Percentiles rank a stretch among this genome's conserved stretches.
phyloP scores from a whole-genome alignment of 2,329 filamentous ascomycete genomes.

The Cladosporium cucumerinum region DNA sequence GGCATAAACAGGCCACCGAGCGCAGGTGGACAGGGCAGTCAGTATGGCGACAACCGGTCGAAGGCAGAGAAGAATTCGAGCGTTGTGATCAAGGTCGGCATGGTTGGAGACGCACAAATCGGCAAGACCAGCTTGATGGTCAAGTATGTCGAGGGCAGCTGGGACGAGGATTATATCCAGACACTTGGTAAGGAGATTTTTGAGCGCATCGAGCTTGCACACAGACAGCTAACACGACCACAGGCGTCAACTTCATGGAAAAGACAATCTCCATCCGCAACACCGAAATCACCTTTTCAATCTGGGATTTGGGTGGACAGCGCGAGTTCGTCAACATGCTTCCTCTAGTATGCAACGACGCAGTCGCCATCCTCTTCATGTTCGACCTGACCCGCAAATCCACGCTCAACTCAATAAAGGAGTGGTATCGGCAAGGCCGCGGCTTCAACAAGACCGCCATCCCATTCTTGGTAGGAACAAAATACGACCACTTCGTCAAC shows the following conservation, averaged over 20 bases:
- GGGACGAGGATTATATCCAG: slow-evolving; percentile 99
- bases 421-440: slow-evolving; percentile 96
- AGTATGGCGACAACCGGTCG: slow-evolving; percentile 32
- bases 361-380: slow-evolving; percentile 97
- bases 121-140: slow-evolving; percentile 99
- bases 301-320: slow-evolving; percentile 97
- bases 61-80: slow-evolving; percentile 51
- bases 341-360: slow-evolving; percentile 97
- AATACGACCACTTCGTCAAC: slow-evolving; percentile 99
- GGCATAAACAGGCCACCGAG: slow-evolving; percentile 33
- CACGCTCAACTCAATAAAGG: slow-evolving; percentile 97
- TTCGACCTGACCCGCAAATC: slow-evolving; percentile 95
- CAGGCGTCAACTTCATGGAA: slow-evolving; percentile 99
- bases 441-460: slow-evolving; percentile 99
- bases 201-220: not conserved
- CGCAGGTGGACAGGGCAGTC: slow-evolving; percentile 26
- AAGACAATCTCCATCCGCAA: slow-evolving; percentile 99
- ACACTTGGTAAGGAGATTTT: slow-evolving; percentile 66
- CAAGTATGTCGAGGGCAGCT: slow-evolving; percentile 98
- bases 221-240: slow-evolving; percentile 21
- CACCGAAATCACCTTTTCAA: slow-evolving; percentile 98
- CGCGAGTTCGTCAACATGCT: slow-evolving; percentile 99
- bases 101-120: slow-evolving; percentile 98
- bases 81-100: slow-evolving; percentile 98
- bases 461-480: slow-evolving; percentile 92